Evolutionary conservation across 1,284 basidiomycete species (phyloP), one percentile per base, ranked within the genome.

Genomic region (Porogramme epimiltina): DNA sequence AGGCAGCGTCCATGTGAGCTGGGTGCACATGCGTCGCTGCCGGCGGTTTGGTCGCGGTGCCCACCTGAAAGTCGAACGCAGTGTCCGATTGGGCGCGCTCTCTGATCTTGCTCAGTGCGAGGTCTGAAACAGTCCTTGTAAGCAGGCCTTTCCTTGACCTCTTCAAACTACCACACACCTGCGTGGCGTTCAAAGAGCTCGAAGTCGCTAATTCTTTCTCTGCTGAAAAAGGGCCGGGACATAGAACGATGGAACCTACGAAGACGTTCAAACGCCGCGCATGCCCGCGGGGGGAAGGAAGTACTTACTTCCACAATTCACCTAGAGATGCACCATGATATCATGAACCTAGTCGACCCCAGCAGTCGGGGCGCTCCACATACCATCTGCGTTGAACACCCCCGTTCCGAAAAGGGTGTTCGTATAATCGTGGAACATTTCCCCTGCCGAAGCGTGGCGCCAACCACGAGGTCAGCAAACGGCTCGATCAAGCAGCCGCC

Each of bases 361-460:
- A 19, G 24, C 9, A 20, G 9, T 42, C 19, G 4, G 18, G 24
- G 46, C 8, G 20, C 18, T n/a, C n/a, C n/a, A 20, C 62, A 56
- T 54, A 63, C 76, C 76, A 51, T 79, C 75, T 1, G 76, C 65
- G 55, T 79, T 76, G 59, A 79, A 79, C 13, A 78, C 74, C 3
- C 78, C 78, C 1, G 69, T 69, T 10, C 76, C 78, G 15, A 78
- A 60, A 4, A 78, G 61, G 16, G 66, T 65, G 25, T 65, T 49
- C 2, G 67, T 69, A 39, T 63, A 63, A 24, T 59, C 62, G 39
- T 46, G 58, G 25, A 56, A 48, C 19, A 28, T 47, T 9, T 58
- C 56, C 39, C 43, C 45, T 42, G 4, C 13, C 8, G 42, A 16
- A 55, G 10, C 3, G 1, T 31, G 26, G n/a, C 4, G 6, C 38